phyloP scores from a whole-genome alignment of 139 green algal genomes.

The Chlorella sorokiniana region DNA sequence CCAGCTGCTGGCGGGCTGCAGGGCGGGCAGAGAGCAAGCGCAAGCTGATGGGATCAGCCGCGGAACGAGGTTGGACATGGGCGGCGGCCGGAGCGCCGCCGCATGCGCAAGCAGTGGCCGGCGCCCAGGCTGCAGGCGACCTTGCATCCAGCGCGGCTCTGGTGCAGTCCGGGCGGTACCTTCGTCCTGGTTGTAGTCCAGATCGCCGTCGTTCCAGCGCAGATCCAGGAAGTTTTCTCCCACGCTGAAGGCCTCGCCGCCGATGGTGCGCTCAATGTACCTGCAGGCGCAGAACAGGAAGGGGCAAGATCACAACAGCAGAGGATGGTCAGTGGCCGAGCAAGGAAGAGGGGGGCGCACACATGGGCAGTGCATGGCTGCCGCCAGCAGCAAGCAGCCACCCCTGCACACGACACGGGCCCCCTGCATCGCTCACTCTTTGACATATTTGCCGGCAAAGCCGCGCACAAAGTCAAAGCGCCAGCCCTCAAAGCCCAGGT shows the following conservation, averaged over 20 bases:
- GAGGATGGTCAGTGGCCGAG: background rate
- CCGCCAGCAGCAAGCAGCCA: too few relatives aligned
- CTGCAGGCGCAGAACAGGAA: background rate
- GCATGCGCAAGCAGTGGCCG: too few relatives aligned
- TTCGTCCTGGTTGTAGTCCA: constrained; percentile 65
- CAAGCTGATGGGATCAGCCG: background rate
- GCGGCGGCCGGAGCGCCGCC: too few relatives aligned
- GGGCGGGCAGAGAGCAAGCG: background rate
- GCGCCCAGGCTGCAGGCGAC: too few relatives aligned
- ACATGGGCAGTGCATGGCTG: background rate
- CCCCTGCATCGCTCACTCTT: constrained; percentile 9
- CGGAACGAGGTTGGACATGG: too few relatives aligned
- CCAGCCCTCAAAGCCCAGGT: constrained; percentile 93
- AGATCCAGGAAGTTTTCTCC: constrained; percentile 75
- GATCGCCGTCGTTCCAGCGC: constrained; percentile 33
- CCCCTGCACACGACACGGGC: too few relatives aligned
- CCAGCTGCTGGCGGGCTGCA: constrained; percentile 40
- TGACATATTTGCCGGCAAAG: constrained; percentile 47
- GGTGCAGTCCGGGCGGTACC: constrained; percentile 20
- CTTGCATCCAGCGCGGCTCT: background rate
- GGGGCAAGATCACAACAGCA: background rate
- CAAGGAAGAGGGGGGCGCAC: background rate
- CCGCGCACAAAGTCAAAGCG: constrained; percentile 89
- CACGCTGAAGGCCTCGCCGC: constrained; percentile 61
- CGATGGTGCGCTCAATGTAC: constrained; percentile 58